Evolutionary conservation across 306 rosid species (phyloP).

Genomic region (Rubus parviflorus): DNA sequence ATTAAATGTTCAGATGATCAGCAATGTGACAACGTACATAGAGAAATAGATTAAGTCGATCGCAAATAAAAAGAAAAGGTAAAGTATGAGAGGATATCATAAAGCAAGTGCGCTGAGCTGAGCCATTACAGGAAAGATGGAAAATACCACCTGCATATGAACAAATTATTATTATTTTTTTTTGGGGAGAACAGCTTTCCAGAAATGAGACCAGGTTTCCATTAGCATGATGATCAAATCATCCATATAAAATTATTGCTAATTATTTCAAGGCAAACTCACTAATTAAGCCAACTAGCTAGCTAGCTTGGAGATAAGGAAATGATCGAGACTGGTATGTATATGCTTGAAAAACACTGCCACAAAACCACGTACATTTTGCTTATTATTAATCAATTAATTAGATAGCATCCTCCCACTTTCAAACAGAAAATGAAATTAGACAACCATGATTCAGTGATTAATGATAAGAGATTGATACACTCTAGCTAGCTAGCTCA

Average conservation of each 20-base stretch:
- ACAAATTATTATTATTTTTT: background rate
- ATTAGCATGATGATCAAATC: background rate
- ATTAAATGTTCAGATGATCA: background rate
- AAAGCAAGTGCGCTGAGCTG: background rate
- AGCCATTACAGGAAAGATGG: background rate
- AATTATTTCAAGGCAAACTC: background rate
- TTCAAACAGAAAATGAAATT: background rate
- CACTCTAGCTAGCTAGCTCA: background rate
- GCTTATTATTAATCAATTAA: background rate
- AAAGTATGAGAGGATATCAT: background rate
- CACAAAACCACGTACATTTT: background rate
- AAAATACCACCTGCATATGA: background rate
- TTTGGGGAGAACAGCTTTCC: too few species aligned
- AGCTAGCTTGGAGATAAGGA: background rate
- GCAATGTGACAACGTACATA: background rate
- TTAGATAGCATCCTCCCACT: background rate
- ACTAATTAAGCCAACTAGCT: background rate
- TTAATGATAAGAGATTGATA: too few species aligned
- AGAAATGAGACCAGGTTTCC: too few species aligned
- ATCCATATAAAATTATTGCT: background rate
- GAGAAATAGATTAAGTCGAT: background rate
- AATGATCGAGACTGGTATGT: background rate
- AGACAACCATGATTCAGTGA: background rate
- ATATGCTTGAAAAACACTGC: background rate
- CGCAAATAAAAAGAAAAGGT: background rate